These are phyloP conservation scores for Phytophthora quininea DNA, from an alignment of 352 stramenopile genomes.

Conservation along the genomic window DNA sequence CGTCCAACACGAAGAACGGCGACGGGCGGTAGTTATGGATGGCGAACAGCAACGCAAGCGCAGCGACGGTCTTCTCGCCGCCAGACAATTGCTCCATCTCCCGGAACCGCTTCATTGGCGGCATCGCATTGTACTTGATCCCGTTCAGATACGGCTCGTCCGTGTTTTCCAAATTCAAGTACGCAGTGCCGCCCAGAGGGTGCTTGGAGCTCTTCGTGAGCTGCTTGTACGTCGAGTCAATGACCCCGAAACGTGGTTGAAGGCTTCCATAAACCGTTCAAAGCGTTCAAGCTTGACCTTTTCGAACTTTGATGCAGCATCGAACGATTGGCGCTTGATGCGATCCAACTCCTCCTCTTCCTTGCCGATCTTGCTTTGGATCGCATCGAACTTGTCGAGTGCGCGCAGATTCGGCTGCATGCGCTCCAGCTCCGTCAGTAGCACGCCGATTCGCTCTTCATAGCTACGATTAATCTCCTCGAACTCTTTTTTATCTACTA, in stretches of 20 bases:
- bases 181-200: constrained; percentile 88
- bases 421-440: constrained; percentile 89
- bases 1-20: constrained; percentile 99
- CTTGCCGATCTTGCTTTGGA: constrained; percentile 75
- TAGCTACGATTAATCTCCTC: constrained; percentile 80
- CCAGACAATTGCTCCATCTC: constrained; percentile 99
- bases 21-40: constrained; percentile 97
- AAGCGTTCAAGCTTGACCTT: constrained; percentile 73
- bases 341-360: constrained; percentile 83
- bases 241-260: constrained; percentile 93
- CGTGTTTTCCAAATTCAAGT: constrained; percentile 85
- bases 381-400: constrained; percentile 88
- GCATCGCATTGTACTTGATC: constrained; percentile 99
- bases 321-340: constrained; percentile 70
- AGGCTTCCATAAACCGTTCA: constrained; percentile 94
- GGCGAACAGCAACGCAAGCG: constrained; percentile 98
- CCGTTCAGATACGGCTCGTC: constrained; percentile 98
- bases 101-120: constrained; percentile 98
- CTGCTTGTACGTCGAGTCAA: constrained; percentile 97
- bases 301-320: constrained; percentile 74
- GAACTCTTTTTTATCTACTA: constrained; percentile 86
- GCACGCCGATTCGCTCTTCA: constrained; percentile 65
- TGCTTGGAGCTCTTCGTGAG: constrained; percentile 99
- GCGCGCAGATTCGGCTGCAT: constrained; percentile 99
- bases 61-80: constrained; percentile 99